Conservation (phyloP, 225 moss, liverwort and hornwort species). For the Lunularia cruciata region DNA sequence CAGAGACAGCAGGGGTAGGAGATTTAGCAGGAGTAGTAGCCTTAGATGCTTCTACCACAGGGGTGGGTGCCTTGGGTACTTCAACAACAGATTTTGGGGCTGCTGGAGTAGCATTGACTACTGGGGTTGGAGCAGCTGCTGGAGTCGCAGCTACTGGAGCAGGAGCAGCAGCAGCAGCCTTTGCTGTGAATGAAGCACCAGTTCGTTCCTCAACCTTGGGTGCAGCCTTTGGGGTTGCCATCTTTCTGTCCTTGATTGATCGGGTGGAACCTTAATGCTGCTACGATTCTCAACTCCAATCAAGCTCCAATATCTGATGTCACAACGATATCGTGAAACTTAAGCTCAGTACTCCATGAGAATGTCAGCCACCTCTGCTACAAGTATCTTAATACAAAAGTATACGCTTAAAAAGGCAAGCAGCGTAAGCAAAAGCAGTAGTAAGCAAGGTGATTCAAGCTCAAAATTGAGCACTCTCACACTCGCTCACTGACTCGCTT, state of each 20-base stretch:
- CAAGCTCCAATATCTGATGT: not conserved
- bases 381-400: not conserved
- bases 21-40: not conserved
- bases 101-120: not conserved
- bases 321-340: not conserved
- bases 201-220: conserved; percentile 10
- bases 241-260: not conserved
- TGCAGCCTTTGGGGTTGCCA: conserved; percentile 12
- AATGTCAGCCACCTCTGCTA: not conserved
- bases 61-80: not conserved
- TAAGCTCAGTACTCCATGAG: not conserved
- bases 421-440: conserved; percentile 18
- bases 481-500: conserved; percentile 14
- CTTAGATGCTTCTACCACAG: conserved; percentile 1
- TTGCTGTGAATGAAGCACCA: not conserved
- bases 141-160: not conserved
- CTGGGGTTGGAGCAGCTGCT: not conserved
- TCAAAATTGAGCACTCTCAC: conserved; percentile 13
- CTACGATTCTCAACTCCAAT: not conserved
- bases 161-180: not conserved
- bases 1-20: too few relatives aligned
- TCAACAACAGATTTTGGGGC: not conserved
- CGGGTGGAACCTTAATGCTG: not conserved
- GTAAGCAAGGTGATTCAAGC: conserved; percentile 22
- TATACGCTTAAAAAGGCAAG: not conserved